Conservation (phyloP, 2,329 filamentous ascomycete genomes). For the Fusarium pseudograminearum region DNA sequence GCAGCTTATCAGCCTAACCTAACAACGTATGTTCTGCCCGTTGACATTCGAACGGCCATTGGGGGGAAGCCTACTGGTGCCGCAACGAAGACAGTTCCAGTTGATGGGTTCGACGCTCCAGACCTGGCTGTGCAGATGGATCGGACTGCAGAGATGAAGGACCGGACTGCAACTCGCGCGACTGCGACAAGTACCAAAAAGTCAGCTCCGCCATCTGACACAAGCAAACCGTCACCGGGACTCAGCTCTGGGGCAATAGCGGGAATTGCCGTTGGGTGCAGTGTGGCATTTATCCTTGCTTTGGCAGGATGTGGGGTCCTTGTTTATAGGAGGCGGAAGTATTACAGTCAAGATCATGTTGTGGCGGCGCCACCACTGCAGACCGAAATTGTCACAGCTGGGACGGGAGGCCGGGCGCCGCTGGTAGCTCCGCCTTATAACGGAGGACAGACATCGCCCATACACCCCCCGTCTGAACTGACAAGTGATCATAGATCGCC, state of each 20-base stretch:
- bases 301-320: not conserved
- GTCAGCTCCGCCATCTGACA: not conserved
- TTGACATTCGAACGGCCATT: not conserved
- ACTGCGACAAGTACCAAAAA: not conserved
- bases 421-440: not conserved
- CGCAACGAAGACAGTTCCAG: not conserved
- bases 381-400: not conserved
- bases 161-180: not conserved
- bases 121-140: slow-evolving; percentile 8
- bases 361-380: slow-evolving; percentile 2
- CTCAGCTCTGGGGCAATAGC: slow-evolving; percentile 6
- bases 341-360: slow-evolving; percentile 4
- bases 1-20: not conserved
- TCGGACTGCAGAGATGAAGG: not conserved
- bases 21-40: slow-evolving; percentile 1
- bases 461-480: not conserved
- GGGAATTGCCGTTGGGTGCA: slow-evolving; percentile 7
- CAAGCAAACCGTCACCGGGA: not conserved
- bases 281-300: not conserved
- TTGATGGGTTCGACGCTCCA: slow-evolving; percentile 7
- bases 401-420: not conserved
- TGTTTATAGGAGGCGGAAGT: not conserved
- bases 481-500: not conserved
- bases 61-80: not conserved
- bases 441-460: not conserved